Percentiles rank a stretch among this genome's conserved stretches.
Conservation (phyloP, 768 basidiomycete species). For the Dacryopinax spathularia region DNA sequence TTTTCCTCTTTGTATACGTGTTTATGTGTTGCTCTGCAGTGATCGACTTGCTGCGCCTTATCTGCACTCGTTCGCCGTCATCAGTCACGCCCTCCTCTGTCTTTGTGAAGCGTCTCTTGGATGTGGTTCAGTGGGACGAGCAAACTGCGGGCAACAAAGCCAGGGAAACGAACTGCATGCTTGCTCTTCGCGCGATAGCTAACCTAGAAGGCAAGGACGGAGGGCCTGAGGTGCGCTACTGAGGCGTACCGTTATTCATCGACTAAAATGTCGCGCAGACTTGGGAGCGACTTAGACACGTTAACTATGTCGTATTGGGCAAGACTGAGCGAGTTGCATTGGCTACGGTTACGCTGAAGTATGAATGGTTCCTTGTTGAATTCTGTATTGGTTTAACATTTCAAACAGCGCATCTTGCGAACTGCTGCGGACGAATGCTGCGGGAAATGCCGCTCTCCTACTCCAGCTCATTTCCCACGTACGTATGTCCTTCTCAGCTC, state of each 20-base stretch:
- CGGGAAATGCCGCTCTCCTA: background rate
- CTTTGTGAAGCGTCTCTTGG: slow-evolving; percentile 50
- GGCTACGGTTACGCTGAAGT: slow-evolving; percentile 84
- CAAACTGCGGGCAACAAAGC: slow-evolving; percentile 47
- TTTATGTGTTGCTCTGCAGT: slow-evolving; percentile 32
- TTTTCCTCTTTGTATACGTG: background rate
- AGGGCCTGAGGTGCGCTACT: slow-evolving; percentile 33
- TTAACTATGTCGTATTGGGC: slow-evolving; percentile 40
- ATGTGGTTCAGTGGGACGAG: slow-evolving; percentile 49
- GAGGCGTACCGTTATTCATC: slow-evolving; percentile 29
- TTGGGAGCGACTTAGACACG: slow-evolving; percentile 37
- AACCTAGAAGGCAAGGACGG: slow-evolving; percentile 54
- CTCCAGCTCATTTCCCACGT: background rate
- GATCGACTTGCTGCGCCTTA: slow-evolving; percentile 69
- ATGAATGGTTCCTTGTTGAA: slow-evolving; percentile 24
- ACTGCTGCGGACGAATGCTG: background rate
- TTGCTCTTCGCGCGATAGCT: slow-evolving; percentile 63
- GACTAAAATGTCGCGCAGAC: slow-evolving; percentile 32
- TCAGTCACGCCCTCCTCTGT: slow-evolving; percentile 32
- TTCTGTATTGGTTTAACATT: background rate
- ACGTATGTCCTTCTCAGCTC: background rate
- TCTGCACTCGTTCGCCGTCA: slow-evolving; percentile 49
- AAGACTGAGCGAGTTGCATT: slow-evolving; percentile 64
- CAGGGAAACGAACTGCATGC: slow-evolving; percentile 70
- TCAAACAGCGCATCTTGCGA: background rate